phyloP scores from a whole-genome alignment of 1,284 basidiomycete species.

The Ceratobasidium sp. region DNA sequence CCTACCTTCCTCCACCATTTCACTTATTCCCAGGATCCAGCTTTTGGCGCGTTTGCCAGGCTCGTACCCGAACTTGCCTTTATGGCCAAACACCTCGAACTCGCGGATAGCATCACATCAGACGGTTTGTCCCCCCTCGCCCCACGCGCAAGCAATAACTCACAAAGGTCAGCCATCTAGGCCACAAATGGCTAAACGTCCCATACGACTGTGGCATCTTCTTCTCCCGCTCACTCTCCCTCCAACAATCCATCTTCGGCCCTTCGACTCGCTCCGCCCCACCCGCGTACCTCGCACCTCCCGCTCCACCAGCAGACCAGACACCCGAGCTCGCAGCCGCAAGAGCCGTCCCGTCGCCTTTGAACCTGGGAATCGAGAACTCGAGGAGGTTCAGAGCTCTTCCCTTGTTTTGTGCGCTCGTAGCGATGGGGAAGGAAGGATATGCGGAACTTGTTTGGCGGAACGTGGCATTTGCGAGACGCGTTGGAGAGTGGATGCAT shows the following conservation, averaged over 20 bases:
- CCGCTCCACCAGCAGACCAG: conserved; percentile 26
- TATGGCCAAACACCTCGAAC: conserved; percentile 55
- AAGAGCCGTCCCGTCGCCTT: conserved; percentile 54
- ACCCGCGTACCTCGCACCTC: conserved; percentile 57
- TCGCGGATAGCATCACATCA: conserved; percentile 60
- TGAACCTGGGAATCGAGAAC: conserved; percentile 61
- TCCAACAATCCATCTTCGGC: conserved; percentile 57
- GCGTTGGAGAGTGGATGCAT: conserved; percentile 55
- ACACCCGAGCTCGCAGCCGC: conserved; percentile 44
- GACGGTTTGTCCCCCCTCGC: conserved; percentile 56
- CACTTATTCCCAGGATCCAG: conserved; percentile 49
- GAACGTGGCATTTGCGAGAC: conserved; percentile 58
- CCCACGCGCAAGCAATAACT: not conserved
- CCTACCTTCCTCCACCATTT: not conserved
- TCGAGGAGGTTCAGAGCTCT: conserved; percentile 61
- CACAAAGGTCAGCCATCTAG: conserved; percentile 48
- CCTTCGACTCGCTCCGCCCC: conserved; percentile 55
- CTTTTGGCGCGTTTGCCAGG: conserved; percentile 61
- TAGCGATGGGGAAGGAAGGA: conserved; percentile 58
- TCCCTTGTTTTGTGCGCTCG: conserved; percentile 59
- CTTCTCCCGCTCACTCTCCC: conserved; percentile 54
- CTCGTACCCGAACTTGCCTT: conserved; percentile 56
- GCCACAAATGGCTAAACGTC: conserved; percentile 60
- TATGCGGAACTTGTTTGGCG: conserved; percentile 57
- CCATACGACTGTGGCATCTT: conserved; percentile 64